Conservation (phyloP, 768 basidiomycete species). For the Boletus vermiculosoides region DNA sequence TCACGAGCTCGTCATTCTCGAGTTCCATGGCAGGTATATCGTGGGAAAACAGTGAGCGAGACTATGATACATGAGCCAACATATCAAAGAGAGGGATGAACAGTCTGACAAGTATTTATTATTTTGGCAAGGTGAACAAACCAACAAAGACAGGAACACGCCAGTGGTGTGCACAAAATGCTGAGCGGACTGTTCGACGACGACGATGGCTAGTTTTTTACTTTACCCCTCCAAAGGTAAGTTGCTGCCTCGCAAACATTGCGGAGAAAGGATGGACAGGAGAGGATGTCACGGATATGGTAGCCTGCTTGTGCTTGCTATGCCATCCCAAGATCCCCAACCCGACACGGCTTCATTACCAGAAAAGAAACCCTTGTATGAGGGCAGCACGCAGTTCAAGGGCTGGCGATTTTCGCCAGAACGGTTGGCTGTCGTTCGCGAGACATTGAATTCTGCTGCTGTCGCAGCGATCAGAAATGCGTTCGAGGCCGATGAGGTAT, state of each 20-base stretch:
- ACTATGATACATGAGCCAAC: too few species aligned
- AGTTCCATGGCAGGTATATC: constrained; percentile 18
- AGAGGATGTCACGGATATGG: too few species aligned
- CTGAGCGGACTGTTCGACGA: constrained; percentile 26
- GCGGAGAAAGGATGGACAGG: too few species aligned
- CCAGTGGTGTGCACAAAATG: constrained; percentile 37
- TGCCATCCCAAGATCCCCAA: background rate
- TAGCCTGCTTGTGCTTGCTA: constrained; percentile 15
- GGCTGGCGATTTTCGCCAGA: constrained; percentile 88
- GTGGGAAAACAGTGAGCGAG: constrained; percentile 16
- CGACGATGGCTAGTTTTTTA: too few species aligned
- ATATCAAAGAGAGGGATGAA: too few species aligned
- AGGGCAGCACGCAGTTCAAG: constrained; percentile 75
- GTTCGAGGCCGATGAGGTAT: constrained; percentile 78
- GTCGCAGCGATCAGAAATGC: constrained; percentile 74
- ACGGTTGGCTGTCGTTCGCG: constrained; percentile 57
- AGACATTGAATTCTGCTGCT: constrained; percentile 69
- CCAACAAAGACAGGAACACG: constrained; percentile 42
- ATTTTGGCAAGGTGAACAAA: constrained; percentile 19
- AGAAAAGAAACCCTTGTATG: constrained; percentile 52
- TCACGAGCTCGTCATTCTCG: constrained; percentile 58
- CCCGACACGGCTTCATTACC: background rate
- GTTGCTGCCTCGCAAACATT: constrained; percentile 31
- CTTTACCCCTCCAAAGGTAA: constrained; percentile 43
- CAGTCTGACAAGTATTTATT: too few species aligned